Evolutionary conservation across 2,329 filamentous ascomycete species (phyloP), one percentile per base, ranked within the genome.

Genomic region (Chalaropsis ovoidea): DNA sequence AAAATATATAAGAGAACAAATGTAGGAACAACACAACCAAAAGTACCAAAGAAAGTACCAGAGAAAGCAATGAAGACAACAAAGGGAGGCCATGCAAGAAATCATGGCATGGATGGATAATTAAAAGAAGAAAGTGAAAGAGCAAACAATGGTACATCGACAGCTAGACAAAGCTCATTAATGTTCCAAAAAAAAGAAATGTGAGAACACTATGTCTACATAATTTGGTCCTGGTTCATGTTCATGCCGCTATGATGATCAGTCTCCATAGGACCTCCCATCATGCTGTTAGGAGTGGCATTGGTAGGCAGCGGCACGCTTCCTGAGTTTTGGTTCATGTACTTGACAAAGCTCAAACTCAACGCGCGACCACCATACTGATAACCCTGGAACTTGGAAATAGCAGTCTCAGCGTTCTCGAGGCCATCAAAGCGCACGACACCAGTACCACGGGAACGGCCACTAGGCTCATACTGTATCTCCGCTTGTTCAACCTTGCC

Each of bases 401-500:
- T 97, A 58, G 93, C 88, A 24, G 91, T 96, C 71, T 96, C 91
- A 1, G 94, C 91, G 69, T 91, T 95, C 8, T 92, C 86, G 17
- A 84, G 78, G 64, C 78, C 83, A 73, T 95, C 90, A 74, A 99
- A 97, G 69, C 94, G 87, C 65, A 99, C 94, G n/a, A 99, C 94
- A 74, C 94, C 94, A 67, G 89, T 94, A 69, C 94, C 94, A 69
- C 91, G 88, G 68, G 94, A 99, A 71, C 94, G 89, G 58, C 94
- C 94, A 72, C 95, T 97, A 3, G 90, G 88, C 76, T 99, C 94
- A 73, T 99, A 97, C 77, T 99, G 94, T 66, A 99, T 97, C 77
- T 99, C 94, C n/a, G 94, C 94, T 72, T 94, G 91, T 72, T 96
- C 91, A 67, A 99, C 94, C 76, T 96, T 96, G 69, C 94, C 94